Evolutionary conservation across 306 rosid genomes (phyloP).

Genomic region (Cicer cuneatum): DNA sequence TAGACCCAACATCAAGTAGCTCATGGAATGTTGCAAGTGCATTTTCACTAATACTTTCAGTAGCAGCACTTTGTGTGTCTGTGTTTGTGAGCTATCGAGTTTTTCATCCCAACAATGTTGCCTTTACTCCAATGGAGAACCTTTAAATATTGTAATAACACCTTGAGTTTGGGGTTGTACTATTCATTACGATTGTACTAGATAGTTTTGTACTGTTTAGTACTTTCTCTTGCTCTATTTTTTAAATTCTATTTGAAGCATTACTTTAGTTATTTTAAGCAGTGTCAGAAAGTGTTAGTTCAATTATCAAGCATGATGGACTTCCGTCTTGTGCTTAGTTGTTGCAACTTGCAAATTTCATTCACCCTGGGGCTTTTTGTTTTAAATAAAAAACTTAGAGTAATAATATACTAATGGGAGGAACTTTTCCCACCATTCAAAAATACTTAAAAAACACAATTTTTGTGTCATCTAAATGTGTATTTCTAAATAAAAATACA

Average conservation of each 20-base stretch:
- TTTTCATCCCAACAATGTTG: constrained; percentile 52
- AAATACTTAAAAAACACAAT: no score
- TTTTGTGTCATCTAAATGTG: no score
- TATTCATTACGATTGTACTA: constrained; percentile 54
- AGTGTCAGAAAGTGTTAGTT: constrained; percentile 44
- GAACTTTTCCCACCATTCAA: no score
- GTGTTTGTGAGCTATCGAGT: constrained; percentile 71
- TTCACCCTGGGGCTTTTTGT: neutral
- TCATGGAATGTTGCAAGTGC: constrained; percentile 68
- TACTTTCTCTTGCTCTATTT: constrained; percentile 51
- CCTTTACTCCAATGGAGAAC: constrained; percentile 69
- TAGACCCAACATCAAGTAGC: constrained; percentile 47
- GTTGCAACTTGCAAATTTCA: constrained; percentile 13
- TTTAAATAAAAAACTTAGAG: neutral
- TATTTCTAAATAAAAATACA: no score
- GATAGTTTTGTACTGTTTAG: constrained; percentile 53
- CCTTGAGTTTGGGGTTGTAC: constrained; percentile 52
- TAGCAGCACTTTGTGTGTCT: constrained; percentile 82
- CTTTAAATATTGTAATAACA: constrained; percentile 59
- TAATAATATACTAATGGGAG: neutral
- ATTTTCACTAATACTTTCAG: constrained; percentile 84
- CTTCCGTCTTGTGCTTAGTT: constrained; percentile 40
- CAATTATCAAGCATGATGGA: constrained; percentile 40
- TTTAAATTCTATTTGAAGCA: constrained; percentile 46
- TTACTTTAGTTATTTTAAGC: constrained; percentile 48